These are phyloP conservation scores for Taxillus chinensis DNA, from an alignment of 164 flowering plant species.

Conservation along the genomic window DNA sequence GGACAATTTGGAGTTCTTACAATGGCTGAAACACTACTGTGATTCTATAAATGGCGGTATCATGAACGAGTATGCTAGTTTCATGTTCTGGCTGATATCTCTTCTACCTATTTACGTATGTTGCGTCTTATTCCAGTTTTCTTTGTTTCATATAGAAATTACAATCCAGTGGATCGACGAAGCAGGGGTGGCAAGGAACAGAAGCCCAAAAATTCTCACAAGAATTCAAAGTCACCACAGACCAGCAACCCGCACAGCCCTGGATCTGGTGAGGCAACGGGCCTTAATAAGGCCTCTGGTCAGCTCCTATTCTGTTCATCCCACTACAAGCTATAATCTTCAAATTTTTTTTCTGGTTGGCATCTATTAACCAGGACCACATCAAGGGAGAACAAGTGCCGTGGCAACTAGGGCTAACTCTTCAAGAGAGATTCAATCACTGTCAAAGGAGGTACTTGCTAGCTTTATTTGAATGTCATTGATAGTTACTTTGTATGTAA, in stretches of 20 bases:
- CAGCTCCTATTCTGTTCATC: conserved; percentile 7
- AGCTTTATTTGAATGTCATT: background rate
- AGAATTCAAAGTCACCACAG: conserved; percentile 55
- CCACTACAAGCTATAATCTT: background rate
- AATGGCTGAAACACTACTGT: conserved; percentile 92
- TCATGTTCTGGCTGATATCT: background rate
- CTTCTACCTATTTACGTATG: background rate
- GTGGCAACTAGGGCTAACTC: conserved; percentile 25
- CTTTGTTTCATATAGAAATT: conserved; percentile 38
- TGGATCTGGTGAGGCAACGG: conserved; percentile 24
- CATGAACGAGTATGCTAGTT: conserved; percentile 61
- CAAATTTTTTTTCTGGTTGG: conserved; percentile 3
- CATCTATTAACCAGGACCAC: conserved; percentile 23
- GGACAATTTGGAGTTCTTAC: conserved; percentile 93
- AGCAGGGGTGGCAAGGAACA: conserved; percentile 58
- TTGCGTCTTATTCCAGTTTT: background rate
- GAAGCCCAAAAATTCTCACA: conserved; percentile 31
- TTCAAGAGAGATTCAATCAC: conserved; percentile 30
- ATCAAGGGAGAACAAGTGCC: conserved; percentile 27
- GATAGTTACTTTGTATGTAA: too few species aligned
- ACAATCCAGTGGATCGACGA: conserved; percentile 84
- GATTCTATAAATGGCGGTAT: conserved; percentile 89
- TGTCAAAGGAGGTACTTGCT: conserved; percentile 48
- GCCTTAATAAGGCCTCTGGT: conserved; percentile 31
- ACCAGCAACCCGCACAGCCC: conserved; percentile 31